These are phyloP conservation scores for Emergomyces orientalis DNA, from an alignment of 2,329 filamentous ascomycete species.

Conservation along the genomic window DNA sequence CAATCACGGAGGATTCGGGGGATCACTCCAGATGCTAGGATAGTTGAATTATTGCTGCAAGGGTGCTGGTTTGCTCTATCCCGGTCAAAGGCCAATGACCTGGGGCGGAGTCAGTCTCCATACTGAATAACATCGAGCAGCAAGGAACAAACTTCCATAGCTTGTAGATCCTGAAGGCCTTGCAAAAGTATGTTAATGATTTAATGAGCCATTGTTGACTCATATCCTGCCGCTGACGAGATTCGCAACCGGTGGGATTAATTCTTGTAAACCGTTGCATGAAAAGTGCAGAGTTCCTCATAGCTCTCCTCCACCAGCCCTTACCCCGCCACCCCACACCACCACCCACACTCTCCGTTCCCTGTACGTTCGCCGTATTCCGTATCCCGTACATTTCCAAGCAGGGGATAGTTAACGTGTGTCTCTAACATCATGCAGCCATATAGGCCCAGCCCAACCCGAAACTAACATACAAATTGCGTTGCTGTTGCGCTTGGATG, in stretches of 20 bases:
- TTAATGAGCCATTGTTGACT: not conserved
- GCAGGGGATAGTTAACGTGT: not conserved
- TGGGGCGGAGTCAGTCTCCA: too few species aligned
- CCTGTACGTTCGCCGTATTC: not conserved
- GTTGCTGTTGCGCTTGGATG: too few species aligned
- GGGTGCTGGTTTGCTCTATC: not conserved
- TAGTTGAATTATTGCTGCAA: not conserved
- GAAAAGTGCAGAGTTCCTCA: too few species aligned
- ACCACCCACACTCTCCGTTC: not conserved
- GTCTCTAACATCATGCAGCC: not conserved
- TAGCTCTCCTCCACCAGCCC: too few species aligned
- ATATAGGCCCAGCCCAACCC: not conserved
- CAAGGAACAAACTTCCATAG: too few species aligned
- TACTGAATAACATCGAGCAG: not conserved
- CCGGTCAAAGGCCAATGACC: not conserved
- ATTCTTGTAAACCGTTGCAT: too few species aligned
- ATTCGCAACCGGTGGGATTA: not conserved
- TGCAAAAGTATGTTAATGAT: not conserved
- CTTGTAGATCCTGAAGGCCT: not conserved
- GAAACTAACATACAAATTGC: not conserved
- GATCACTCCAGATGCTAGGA: not conserved
- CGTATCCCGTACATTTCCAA: not conserved
- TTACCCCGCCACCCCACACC: not conserved
- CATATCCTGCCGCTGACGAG: not conserved
- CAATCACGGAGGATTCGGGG: not conserved